Percentiles rank a stretch among this genome's conserved stretches.
These are phyloP conservation scores for Coemansia asiatica DNA, from an alignment of 192 early-diverging fungal genomes.

Conservation along the genomic window DNA sequence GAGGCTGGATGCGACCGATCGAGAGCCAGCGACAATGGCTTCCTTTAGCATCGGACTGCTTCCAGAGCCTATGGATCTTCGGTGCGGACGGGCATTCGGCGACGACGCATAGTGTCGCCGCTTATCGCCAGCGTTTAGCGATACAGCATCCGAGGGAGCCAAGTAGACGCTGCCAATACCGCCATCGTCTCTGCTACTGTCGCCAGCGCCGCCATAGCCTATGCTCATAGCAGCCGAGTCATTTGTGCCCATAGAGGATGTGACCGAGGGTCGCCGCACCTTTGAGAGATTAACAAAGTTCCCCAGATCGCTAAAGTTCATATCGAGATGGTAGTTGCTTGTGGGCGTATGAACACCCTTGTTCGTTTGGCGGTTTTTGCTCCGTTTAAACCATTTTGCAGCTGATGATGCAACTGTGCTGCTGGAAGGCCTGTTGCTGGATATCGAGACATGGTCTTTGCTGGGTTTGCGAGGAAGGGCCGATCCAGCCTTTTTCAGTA, in stretches of 20 bases:
- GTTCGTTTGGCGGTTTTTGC: constrained; percentile 24
- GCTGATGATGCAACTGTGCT: constrained; percentile 19
- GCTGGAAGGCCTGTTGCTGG: constrained; percentile 13
- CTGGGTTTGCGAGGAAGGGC: constrained; percentile 20
- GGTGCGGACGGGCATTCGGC: constrained; percentile 18
- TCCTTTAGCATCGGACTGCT: constrained; percentile 41
- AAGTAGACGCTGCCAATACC: constrained; percentile 10
- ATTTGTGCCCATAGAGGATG: constrained; percentile 44
- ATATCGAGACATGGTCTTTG: constrained; percentile 14
- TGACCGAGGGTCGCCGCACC: constrained; percentile 49
- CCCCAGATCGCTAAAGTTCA: constrained; percentile 51
- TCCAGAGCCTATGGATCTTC: constrained; percentile 24
- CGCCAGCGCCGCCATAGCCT: constrained; percentile 26
- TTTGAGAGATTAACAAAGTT: constrained; percentile 54
- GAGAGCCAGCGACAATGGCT: constrained; percentile 32
- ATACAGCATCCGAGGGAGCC: constrained; percentile 12
- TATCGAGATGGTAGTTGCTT: constrained; percentile 48
- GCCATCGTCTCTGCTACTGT: constrained; percentile 31
- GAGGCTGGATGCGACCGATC: constrained; percentile 50
- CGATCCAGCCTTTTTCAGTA: constrained; percentile 41
- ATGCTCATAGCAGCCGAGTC: constrained; percentile 42
- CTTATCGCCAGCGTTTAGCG: constrained; percentile 21
- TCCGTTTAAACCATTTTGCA: constrained; percentile 49
- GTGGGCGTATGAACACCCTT: constrained; percentile 18
- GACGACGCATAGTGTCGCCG: constrained; percentile 38